Evolutionary conservation across 352 stramenopile species (phyloP).

Genomic region (Pythium grandisporangium): DNA sequence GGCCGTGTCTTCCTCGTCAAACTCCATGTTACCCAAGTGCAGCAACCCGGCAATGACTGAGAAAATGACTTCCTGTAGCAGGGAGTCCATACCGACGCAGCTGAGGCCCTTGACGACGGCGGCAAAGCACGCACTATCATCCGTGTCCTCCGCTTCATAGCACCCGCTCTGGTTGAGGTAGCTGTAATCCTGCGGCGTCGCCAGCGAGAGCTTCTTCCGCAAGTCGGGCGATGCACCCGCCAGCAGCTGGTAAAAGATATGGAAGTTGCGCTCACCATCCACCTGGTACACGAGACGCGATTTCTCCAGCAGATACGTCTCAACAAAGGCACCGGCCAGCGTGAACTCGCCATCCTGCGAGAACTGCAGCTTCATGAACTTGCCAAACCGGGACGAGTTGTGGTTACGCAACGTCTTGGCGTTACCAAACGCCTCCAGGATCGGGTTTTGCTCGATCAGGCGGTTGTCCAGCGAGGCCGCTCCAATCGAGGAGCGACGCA

Average conservation of each 20-base stretch:
- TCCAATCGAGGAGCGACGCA: conserved; percentile 30
- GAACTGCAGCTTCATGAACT: conserved; percentile 95
- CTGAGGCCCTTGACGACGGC: conserved; percentile 58
- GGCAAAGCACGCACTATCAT: conserved; percentile 81
- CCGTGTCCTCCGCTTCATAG: conserved; percentile 87
- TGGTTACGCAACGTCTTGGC: conserved; percentile 92
- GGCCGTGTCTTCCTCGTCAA: conserved; percentile 85
- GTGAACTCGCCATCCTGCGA: conserved; percentile 79
- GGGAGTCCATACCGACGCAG: conserved; percentile 69
- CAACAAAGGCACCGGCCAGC: conserved; percentile 77
- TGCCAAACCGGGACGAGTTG: conserved; percentile 94
- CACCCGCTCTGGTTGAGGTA: conserved; percentile 94
- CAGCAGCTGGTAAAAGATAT: conserved; percentile 94
- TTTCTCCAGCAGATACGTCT: conserved; percentile 87
- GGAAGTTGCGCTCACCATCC: conserved; percentile 91
- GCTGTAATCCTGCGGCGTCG: conserved; percentile 79
- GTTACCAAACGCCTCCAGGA: conserved; percentile 94
- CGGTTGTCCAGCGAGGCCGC: conserved; percentile 67
- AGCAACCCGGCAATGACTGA: conserved; percentile 90
- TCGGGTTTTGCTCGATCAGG: conserved; percentile 89
- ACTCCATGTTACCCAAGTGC: conserved; percentile 95
- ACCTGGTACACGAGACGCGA: conserved; percentile 85
- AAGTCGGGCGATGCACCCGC: conserved; percentile 41
- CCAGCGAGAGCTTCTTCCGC: conserved; percentile 56
- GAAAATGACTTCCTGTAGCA: conserved; percentile 83